Evolutionary conservation across 257 asterid genomes (phyloP).

Genomic region (Dorcoceras hygrometricum): DNA sequence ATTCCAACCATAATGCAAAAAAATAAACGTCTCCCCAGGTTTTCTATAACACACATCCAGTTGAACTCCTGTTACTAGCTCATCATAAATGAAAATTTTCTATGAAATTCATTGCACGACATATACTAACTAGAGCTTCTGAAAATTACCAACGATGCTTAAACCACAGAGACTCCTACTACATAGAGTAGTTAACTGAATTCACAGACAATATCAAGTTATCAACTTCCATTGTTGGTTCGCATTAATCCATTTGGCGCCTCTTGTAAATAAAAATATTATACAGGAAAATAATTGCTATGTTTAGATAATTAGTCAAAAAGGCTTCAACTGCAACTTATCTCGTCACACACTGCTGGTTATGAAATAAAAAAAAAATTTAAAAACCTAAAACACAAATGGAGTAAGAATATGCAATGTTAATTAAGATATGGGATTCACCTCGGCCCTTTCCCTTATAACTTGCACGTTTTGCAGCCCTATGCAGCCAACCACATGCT

Average conservation of each 20-base stretch:
- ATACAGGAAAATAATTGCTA: not conserved
- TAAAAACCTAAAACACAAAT: not conserved
- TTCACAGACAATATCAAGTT: not conserved
- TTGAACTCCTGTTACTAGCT: not conserved
- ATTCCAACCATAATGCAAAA: not conserved
- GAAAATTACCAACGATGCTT: not conserved
- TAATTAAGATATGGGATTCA: conserved; percentile 20
- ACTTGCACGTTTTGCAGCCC: conserved; percentile 74
- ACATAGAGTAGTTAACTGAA: not conserved
- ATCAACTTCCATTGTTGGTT: conserved; percentile 8
- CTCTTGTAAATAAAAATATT: not conserved
- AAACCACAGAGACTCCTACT: conserved; percentile 1
- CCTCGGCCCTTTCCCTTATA: conserved; percentile 86
- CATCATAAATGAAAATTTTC: not conserved
- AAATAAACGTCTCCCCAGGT: not conserved
- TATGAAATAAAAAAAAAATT: not conserved
- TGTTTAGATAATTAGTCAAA: not conserved
- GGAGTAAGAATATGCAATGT: not conserved
- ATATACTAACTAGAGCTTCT: not conserved
- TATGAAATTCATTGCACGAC: not conserved
- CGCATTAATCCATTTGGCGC: not conserved
- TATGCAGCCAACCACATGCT: conserved; percentile 51
- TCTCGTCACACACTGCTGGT: not conserved
- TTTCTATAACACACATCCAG: conserved; percentile 8
- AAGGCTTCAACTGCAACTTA: not conserved